A percentile compares a stretch with the other conserved stretches of the same genome.
These are phyloP conservation scores for Fusarium hainanense DNA, from an alignment of 2,329 filamentous ascomycete genomes.

Conservation along the genomic window DNA sequence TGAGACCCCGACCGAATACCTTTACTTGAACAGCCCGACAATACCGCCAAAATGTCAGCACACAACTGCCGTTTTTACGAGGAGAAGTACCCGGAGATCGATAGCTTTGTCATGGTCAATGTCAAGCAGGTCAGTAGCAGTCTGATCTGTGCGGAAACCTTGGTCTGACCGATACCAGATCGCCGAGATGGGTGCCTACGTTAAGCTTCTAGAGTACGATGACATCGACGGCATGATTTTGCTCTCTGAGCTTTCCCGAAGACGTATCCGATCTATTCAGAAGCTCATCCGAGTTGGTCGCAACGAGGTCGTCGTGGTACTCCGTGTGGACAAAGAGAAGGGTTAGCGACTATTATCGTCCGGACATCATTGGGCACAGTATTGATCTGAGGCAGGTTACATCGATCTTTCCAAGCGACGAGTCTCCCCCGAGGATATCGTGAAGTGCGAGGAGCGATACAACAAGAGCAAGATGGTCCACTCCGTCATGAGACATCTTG, in stretches of 20 bases:
- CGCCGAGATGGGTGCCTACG: slow-evolving; percentile 99
- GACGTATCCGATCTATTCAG: slow-evolving; percentile 98
- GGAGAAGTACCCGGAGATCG: slow-evolving; percentile 94
- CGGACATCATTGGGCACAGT: slow-evolving; percentile 33
- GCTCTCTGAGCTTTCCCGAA: slow-evolving; percentile 94
- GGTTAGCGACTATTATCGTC: slow-evolving; percentile 59
- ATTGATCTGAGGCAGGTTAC: slow-evolving; percentile 66
- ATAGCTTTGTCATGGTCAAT: slow-evolving; percentile 99
- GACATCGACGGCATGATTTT: slow-evolving; percentile 99
- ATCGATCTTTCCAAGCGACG: slow-evolving; percentile 99
- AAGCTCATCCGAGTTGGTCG: slow-evolving; percentile 98
- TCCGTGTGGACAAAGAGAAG: slow-evolving; percentile 99
- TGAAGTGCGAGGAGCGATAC: slow-evolving; percentile 99
- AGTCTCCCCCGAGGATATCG: slow-evolving; percentile 96
- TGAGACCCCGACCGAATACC: slow-evolving; percentile 39
- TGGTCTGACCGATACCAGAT: slow-evolving; percentile 68
- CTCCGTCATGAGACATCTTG: slow-evolving; percentile 98
- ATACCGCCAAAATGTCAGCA: slow-evolving; percentile 83
- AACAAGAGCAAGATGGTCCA: slow-evolving; percentile 99
- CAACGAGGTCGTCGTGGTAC: slow-evolving; percentile 98
- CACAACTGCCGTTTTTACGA: slow-evolving; percentile 98
- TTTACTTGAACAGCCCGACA: slow-evolving; percentile 42
- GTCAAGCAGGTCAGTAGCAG: slow-evolving; percentile 83
- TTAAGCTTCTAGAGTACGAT: slow-evolving; percentile 99
- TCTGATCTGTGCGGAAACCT: slow-evolving; percentile 18